Evolutionary conservation across 208 protist species (phyloP), one percentile per base, ranked within the genome.

Genomic region (Trypanosoma boissoni): DNA sequence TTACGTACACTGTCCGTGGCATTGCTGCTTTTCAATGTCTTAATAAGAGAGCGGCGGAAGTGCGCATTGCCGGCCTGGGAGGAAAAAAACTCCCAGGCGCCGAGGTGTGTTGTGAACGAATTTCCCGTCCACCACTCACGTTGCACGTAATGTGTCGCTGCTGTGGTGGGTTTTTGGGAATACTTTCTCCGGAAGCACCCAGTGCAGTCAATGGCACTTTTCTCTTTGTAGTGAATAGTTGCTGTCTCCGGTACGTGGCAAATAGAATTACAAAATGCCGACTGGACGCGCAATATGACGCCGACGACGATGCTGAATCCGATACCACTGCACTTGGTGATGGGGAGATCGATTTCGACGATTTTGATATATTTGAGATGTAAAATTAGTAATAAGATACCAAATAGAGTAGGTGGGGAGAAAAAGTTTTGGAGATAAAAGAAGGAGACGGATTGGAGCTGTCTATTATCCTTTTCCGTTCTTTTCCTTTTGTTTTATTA

Each of bases 121-220:
- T 28, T 3, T 8, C 20, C 16, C 48, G n/a, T 28, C 24, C 3
- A 16, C 16, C 27, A 61, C n/a, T 9, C 34, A 20, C 44, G 27
- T 74, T 92, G 24, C 28, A 81, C n/a, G 82, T 75, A 39, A 67
- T 52, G 26, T 94, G 87, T 56, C 29, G 31, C 3, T 70, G 79
- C 49, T 94, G 87, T 54, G 27, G 55, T 41, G 87, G 74, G 8
- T 91, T 83, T 55, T 49, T 94, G n/a, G 87, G 80, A 39, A 62
- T 61, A 34, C 50, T 87, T 31, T 50, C 57, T 0, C 63, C 53
- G 32, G 58, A 75, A 27, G 34, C 67, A 0, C 71, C 12, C 64
- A 6, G 9, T 20, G 26, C 37, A 34, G 50, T 32, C 63, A 49
- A 45, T 9, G 1, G 10, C n/a, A 12, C 20, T 8, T 63, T 72